Conservation (phyloP, 1,284 basidiomycete species). For the Puccinia triticina region DNA sequence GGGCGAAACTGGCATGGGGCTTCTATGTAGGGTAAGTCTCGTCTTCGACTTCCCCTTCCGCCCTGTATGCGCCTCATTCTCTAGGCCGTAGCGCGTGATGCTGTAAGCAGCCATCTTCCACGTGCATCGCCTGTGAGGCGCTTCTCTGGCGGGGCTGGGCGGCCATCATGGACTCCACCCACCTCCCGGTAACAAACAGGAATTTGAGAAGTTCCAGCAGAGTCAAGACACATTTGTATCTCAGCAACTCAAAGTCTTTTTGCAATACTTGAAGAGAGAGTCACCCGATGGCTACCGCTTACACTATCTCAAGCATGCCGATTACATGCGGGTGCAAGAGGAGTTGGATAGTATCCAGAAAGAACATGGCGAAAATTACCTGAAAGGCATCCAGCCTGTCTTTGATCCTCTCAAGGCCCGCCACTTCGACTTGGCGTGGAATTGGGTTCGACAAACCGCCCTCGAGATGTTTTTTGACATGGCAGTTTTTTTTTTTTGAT, state of each 20-base stretch:
- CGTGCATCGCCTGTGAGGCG: no score
- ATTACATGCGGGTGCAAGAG: conserved; percentile 73
- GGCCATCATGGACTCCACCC: no score
- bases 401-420: conserved; percentile 95
- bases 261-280: conserved; percentile 92
- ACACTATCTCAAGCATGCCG: conserved; percentile 80
- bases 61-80: no score
- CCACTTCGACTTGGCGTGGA: conserved; percentile 97
- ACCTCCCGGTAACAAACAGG: no score
- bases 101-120: no score
- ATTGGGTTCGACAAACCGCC: conserved; percentile 77
- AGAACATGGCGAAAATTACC: conserved; percentile 89
- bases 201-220: conserved; percentile 92
- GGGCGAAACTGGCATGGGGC: no score
- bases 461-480: conserved; percentile 51
- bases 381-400: conserved; percentile 91
- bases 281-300: conserved; percentile 88
- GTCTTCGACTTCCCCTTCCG: no score
- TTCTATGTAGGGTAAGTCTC: no score
- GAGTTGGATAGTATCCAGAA: conserved; percentile 82
- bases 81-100: no score
- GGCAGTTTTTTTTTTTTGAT: neutral
- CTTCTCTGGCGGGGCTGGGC: no score
- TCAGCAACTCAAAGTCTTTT: conserved; percentile 91
- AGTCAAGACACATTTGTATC: conserved; percentile 89